Conservation (phyloP, 2,329 filamentous ascomycete species). For the Colletotrichum horii region DNA sequence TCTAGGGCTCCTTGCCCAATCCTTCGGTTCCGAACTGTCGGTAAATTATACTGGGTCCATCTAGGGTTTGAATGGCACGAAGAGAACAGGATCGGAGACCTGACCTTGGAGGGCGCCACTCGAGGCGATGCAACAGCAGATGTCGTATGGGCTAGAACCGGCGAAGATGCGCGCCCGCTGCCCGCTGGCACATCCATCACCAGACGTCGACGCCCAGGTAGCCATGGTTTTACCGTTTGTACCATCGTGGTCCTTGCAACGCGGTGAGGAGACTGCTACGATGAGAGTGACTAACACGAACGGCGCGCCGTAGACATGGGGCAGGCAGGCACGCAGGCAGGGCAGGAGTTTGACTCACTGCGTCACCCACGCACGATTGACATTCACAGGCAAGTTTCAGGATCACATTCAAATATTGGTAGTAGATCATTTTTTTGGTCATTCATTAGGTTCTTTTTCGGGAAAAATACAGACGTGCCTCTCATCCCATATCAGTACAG, state of each 20-base stretch:
- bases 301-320: not conserved
- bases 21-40: not conserved
- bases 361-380: not conserved
- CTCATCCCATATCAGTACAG: not conserved
- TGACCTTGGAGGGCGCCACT: not conserved
- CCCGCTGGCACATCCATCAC: not conserved
- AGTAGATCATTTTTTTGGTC: not conserved
- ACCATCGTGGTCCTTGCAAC: not conserved
- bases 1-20: not conserved
- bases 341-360: not conserved
- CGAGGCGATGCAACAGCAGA: not conserved
- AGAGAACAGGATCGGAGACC: not conserved
- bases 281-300: not conserved
- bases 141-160: not conserved
- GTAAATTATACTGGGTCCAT: not conserved
- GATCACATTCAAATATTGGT: not conserved
- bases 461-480: not conserved
- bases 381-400: not conserved
- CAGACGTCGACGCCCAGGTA: not conserved
- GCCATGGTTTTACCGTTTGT: not conserved
- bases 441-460: not conserved
- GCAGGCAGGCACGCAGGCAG: too few species aligned
- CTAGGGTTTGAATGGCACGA: not conserved
- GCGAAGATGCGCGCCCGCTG: not conserved
- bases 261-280: not conserved